Evolutionary conservation across 176 grass and related monocot species (phyloP).

Genomic region (Carex parvula): DNA sequence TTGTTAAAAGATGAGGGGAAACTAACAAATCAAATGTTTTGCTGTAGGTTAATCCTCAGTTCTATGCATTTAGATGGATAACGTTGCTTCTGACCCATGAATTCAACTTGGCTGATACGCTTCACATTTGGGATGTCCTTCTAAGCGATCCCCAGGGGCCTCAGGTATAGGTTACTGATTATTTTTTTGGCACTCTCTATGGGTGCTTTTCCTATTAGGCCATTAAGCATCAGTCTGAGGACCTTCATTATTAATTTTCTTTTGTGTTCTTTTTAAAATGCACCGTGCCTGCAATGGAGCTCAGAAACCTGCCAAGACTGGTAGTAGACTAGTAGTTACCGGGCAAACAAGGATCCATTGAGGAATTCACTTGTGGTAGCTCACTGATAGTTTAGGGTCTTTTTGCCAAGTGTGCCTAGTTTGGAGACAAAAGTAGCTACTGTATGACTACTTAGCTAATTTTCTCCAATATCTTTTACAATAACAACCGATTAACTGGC

Average conservation of each 20-base stretch:
- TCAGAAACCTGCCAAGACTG: not conserved
- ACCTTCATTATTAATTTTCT: not conserved
- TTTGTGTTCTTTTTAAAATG: not conserved
- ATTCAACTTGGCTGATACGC: constrained; percentile 80
- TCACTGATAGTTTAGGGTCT: not conserved
- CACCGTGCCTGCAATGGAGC: not conserved
- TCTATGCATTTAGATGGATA: constrained; percentile 94
- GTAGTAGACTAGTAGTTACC: not conserved
- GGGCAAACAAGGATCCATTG: not conserved
- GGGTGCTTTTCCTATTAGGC: not conserved
- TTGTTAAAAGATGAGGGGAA: not conserved
- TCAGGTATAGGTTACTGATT: constrained; percentile 46
- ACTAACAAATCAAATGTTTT: constrained; percentile 17
- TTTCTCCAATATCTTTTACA: too few species aligned
- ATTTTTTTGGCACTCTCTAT: not conserved
- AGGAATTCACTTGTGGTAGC: not conserved
- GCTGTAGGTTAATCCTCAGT: constrained; percentile 82
- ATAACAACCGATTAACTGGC: too few species aligned
- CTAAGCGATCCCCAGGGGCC: constrained; percentile 70
- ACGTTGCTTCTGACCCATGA: constrained; percentile 81
- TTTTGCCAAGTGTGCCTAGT: not conserved
- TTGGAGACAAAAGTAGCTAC: not conserved
- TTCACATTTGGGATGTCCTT: constrained; percentile 94
- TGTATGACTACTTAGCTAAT: not conserved
- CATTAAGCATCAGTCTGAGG: not conserved